phyloP scores from a whole-genome alignment of 257 asterid species.

The Pogostemon cablin region DNA sequence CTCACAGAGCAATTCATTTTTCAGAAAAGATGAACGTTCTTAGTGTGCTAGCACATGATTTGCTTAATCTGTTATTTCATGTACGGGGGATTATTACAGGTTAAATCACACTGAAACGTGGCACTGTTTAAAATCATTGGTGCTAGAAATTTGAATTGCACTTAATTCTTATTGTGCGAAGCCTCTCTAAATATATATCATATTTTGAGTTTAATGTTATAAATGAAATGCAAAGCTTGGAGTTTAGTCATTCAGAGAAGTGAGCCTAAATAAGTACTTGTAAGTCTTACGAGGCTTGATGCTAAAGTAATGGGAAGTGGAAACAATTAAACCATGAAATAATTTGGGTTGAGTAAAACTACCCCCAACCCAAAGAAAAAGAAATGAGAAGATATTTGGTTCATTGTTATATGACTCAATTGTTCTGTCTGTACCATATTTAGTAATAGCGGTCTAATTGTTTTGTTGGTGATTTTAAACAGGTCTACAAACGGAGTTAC shows the following conservation, averaged over 20 bases:
- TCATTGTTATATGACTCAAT: neutral
- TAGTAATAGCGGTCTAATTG: slow-evolving; percentile 24
- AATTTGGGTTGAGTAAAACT: slow-evolving; percentile 7
- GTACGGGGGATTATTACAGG: neutral
- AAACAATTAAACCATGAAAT: neutral
- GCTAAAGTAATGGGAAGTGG: neutral
- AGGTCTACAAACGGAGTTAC: slow-evolving; percentile 95
- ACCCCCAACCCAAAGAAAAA: neutral
- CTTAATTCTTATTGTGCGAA: neutral
- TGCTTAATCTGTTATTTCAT: neutral
- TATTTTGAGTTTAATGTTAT: slow-evolving; percentile 2
- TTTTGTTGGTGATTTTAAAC: slow-evolving; percentile 32
- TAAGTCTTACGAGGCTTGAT: neutral
- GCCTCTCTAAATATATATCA: slow-evolving; percentile 4
- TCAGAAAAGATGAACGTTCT: neutral
- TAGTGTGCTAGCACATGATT: neutral
- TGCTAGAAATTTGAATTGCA: neutral
- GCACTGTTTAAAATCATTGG: neutral
- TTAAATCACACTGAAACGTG: neutral
- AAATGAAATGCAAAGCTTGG: neutral
- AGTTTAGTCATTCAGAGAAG: neutral
- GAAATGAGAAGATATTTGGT: neutral
- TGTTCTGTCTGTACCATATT: neutral
- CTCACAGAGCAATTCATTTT: neutral
- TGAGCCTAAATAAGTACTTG: slow-evolving; percentile 1